These are phyloP conservation scores for Porphyrellus sp. DNA, from an alignment of 1,284 basidiomycete species.

Conservation along the genomic window DNA sequence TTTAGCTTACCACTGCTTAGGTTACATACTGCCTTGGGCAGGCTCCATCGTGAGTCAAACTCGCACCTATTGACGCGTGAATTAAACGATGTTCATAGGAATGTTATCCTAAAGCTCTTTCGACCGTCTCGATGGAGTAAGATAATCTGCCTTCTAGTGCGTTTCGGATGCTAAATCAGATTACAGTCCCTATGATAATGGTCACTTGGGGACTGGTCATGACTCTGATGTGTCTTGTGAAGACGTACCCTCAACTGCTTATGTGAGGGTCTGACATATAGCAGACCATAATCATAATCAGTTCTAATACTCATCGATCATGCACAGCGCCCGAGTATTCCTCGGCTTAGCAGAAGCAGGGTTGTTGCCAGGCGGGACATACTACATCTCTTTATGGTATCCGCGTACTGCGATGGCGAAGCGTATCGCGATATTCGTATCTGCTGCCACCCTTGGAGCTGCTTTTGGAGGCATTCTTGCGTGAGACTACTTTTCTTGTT, in stretches of 20 bases:
- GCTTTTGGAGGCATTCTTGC: conserved; percentile 16
- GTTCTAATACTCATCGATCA: no score
- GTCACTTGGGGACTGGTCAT: conserved; percentile 45
- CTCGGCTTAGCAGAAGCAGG: conserved; percentile 19
- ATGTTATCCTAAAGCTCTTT: conserved; percentile 43
- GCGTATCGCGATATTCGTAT: conserved; percentile 14
- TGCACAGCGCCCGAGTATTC: conserved; percentile 42
- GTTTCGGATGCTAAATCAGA: background rate
- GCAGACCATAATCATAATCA: background rate
- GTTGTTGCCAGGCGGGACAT: conserved; percentile 14
- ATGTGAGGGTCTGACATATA: conserved; percentile 12
- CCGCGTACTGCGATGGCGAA: conserved; percentile 14
- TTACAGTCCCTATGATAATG: conserved; percentile 46
- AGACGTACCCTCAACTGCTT: conserved; percentile 31
- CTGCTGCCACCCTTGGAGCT: conserved; percentile 10
- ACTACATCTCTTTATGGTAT: conserved; percentile 17
- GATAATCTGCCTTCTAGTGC: background rate
- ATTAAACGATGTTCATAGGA: conserved; percentile 29
- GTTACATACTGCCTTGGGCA: conserved; percentile 44
- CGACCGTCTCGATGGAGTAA: conserved; percentile 46
- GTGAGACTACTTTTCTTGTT: conserved; percentile 8
- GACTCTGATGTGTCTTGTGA: conserved; percentile 37
- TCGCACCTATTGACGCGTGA: background rate
- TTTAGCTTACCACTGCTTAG: conserved; percentile 21
- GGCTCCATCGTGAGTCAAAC: conserved; percentile 42